Percentiles rank a stretch among this genome's conserved stretches.
Conservation (phyloP, 768 basidiomycete genomes). For the Lanmaoa pseudosensibilis region DNA sequence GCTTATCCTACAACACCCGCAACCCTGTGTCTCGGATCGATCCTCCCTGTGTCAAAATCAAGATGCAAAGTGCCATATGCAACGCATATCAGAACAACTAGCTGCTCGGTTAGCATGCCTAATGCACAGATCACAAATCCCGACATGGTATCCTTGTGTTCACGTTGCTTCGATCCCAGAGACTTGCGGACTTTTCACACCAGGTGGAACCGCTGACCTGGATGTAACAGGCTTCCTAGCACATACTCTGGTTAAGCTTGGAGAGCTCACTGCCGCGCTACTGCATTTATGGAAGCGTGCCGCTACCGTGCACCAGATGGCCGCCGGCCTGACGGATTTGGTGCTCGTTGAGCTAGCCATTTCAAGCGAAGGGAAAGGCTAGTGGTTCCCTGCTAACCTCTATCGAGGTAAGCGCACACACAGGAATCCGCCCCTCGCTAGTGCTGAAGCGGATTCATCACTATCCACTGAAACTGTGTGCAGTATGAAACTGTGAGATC, state of each 20-base stretch:
- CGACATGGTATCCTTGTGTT: background rate
- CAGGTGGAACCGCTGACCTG: conserved; percentile 27
- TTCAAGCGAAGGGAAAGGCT: conserved; percentile 31
- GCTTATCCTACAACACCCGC: conserved; percentile 2
- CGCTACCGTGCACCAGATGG: conserved; percentile 42
- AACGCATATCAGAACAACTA: background rate
- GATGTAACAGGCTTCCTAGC: conserved; percentile 34
- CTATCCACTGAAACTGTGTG: conserved; percentile 10
- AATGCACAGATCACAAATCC: background rate
- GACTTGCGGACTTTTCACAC: conserved; percentile 22
- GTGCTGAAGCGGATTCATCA: background rate
- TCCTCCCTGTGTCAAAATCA: background rate
- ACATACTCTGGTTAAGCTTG: conserved; percentile 16
- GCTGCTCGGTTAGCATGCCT: background rate
- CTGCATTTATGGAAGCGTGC: too few species aligned
- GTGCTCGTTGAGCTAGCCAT: conserved; percentile 38
- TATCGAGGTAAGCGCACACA: conserved; percentile 30
- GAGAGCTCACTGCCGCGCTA: too few species aligned
- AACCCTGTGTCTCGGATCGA: background rate
- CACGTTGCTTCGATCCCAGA: conserved; percentile 22
- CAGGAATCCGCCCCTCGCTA: background rate
- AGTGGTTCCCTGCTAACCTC: conserved; percentile 37
- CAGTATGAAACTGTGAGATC: conserved; percentile 35
- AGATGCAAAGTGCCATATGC: conserved; percentile 1
- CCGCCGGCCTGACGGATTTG: conserved; percentile 35